A percentile compares a stretch with the other conserved stretches of the same genome.
These are phyloP conservation scores for Fusarium keratoplasticum DNA, from an alignment of 2,329 filamentous ascomycete genomes.

Conservation along the genomic window DNA sequence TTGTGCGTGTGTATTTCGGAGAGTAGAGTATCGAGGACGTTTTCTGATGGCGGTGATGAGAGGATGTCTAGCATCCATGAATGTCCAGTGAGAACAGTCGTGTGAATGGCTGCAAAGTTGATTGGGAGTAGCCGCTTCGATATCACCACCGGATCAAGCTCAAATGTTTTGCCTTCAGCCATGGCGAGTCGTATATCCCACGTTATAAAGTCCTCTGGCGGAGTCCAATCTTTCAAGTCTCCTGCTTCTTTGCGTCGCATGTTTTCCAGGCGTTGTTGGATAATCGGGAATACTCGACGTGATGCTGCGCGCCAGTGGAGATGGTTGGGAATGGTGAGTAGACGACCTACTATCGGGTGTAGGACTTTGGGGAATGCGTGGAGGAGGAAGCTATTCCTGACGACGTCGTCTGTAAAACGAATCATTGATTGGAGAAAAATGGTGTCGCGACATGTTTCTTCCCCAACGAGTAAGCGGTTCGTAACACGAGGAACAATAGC, in stretches of 20 bases:
- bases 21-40: conserved; percentile 54
- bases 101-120: conserved; percentile 70
- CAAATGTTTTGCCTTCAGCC: conserved; percentile 54
- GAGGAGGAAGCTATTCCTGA: conserved; percentile 59
- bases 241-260: conserved; percentile 55
- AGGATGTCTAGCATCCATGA: conserved; percentile 61
- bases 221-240: conserved; percentile 53
- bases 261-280: conserved; percentile 60
- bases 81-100: conserved; percentile 64
- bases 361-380: conserved; percentile 59
- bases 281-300: conserved; percentile 58
- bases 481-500: conserved; percentile 57
- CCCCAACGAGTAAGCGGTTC: conserved; percentile 57
- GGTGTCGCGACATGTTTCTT: conserved; percentile 53
- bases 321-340: conserved; percentile 59
- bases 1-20: conserved; percentile 52
- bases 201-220: conserved; percentile 67
- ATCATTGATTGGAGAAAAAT: conserved; percentile 60
- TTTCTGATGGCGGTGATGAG: conserved; percentile 49
- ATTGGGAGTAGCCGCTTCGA: conserved; percentile 65
- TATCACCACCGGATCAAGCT: conserved; percentile 61
- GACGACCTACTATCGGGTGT: conserved; percentile 60
- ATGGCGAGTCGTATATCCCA: conserved; percentile 66
- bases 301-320: conserved; percentile 59
- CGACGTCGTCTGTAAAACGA: conserved; percentile 61